Conservation (phyloP, 2,329 filamentous ascomycete genomes). For the Penicillium hesseltinei region DNA sequence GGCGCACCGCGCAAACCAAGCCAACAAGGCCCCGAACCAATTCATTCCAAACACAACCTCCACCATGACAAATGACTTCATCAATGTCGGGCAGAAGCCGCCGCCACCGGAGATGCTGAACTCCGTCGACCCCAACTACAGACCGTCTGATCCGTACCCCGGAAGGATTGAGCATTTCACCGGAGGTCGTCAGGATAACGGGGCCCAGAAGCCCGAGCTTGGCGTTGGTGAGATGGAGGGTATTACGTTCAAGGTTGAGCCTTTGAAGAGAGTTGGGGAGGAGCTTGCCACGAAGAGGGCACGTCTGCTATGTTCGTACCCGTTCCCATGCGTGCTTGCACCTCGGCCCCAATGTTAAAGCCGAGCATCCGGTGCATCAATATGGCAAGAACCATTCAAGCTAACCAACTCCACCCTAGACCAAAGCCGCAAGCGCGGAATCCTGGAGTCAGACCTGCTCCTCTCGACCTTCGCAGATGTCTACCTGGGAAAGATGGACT, state of each 20-base stretch:
- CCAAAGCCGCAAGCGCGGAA: constrained; percentile 94
- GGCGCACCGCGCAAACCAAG: constrained; percentile 57
- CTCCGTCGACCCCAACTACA: constrained; percentile 55
- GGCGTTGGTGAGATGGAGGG: constrained; percentile 85
- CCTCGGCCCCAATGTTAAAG: neutral
- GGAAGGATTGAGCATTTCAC: constrained; percentile 66
- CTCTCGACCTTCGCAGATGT: constrained; percentile 90
- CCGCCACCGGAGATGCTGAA: constrained; percentile 61
- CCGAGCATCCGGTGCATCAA: neutral
- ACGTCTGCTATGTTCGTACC: constrained; percentile 64
- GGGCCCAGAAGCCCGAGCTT: constrained; percentile 62
- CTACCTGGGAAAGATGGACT: constrained; percentile 72
- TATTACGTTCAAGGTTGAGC: constrained; percentile 82
- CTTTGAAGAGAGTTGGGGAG: constrained; percentile 80
- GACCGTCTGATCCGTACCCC: constrained; percentile 59
- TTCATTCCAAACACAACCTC: constrained; percentile 64
- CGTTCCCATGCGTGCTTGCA: neutral
- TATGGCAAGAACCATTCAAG: neutral
- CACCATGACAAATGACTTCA: constrained; percentile 63
- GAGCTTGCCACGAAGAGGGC: constrained; percentile 83
- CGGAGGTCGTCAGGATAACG: constrained; percentile 58
- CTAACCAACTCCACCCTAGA: constrained; percentile 55
- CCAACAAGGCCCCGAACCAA: constrained; percentile 58
- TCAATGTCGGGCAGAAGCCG: constrained; percentile 56
- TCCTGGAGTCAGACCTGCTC: constrained; percentile 90